Percentiles rank a stretch among this genome's conserved stretches.
Conservation (phyloP, 2,329 filamentous ascomycete species). For the Calonectria multiphialidica region DNA sequence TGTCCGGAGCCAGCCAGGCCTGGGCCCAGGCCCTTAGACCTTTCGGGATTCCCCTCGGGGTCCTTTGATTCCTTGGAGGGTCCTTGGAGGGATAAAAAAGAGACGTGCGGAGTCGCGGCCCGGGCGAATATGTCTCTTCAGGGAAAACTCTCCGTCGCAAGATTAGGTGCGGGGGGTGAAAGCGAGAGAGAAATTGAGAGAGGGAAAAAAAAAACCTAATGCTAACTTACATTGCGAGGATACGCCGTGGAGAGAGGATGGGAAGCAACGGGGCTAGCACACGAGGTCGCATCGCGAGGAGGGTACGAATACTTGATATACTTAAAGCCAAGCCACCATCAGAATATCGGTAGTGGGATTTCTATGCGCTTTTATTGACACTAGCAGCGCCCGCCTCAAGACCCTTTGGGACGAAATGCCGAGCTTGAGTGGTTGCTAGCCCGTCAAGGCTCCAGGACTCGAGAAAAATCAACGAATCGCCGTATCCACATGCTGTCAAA, state of each 20-base stretch:
- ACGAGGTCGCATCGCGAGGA: neutral
- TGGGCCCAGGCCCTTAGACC: conserved; percentile 16
- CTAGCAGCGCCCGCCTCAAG: neutral
- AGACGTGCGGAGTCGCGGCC: conserved; percentile 10
- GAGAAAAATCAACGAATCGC: neutral
- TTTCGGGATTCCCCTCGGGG: conserved; percentile 16
- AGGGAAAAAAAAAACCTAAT: neutral
- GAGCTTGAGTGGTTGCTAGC: neutral
- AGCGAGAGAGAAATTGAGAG: neutral
- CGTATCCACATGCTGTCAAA: neutral
- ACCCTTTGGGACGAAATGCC: neutral
- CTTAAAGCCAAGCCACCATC: neutral
- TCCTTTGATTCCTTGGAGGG: conserved; percentile 18
- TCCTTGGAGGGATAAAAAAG: neutral
- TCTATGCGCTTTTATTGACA: neutral
- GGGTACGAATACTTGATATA: neutral
- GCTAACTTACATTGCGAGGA: conserved; percentile 1
- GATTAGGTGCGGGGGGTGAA: neutral
- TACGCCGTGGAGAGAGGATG: neutral
- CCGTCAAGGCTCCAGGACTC: neutral
- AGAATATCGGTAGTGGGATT: neutral
- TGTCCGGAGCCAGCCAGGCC: conserved; percentile 31
- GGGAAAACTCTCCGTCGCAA: neutral
- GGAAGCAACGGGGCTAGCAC: neutral
- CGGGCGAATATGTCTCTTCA: neutral